A percentile compares a stretch with the other conserved stretches of the same genome.
These are phyloP conservation scores for Saturnispora dispora DNA, from an alignment of 805 yeast species.

Conservation along the genomic window DNA sequence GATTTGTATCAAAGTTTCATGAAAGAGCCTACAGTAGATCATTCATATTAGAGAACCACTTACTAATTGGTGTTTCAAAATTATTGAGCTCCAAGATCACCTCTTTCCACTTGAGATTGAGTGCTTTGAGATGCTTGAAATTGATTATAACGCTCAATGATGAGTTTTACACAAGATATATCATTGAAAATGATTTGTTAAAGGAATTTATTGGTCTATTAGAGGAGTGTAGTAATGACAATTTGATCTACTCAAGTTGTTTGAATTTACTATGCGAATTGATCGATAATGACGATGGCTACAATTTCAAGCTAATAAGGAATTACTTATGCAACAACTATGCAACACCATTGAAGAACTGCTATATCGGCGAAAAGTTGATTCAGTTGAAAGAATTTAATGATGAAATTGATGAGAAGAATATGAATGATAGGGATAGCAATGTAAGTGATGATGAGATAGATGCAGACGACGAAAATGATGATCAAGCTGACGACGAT, in stretches of 20 bases:
- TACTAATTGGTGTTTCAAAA: slow-evolving; percentile 46
- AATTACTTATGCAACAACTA: slow-evolving; percentile 18
- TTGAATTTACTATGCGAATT: slow-evolving; percentile 41
- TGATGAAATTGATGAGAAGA: slow-evolving; percentile 22
- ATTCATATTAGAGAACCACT: slow-evolving; percentile 51
- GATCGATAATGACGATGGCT: slow-evolving; percentile 14
- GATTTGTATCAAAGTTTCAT: slow-evolving; percentile 61
- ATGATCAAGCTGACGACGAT: slow-evolving; percentile 13
- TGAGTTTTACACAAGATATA: slow-evolving; percentile 44
- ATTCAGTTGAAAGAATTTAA: not conserved
- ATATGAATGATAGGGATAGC: slow-evolving; percentile 20
- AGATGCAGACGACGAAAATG: slow-evolving; percentile 27
- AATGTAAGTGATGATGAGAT: slow-evolving; percentile 19
- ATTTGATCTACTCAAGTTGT: slow-evolving; percentile 66
- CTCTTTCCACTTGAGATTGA: slow-evolving; percentile 44
- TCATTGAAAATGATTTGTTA: slow-evolving; percentile 50
- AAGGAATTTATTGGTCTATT: slow-evolving; percentile 39
- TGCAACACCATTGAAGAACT: slow-evolving; percentile 10
- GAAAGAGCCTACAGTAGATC: slow-evolving; percentile 47
- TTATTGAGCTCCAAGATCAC: slow-evolving; percentile 37
- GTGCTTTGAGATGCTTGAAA: slow-evolving; percentile 63
- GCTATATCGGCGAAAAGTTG: slow-evolving; percentile 17
- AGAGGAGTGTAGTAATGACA: slow-evolving; percentile 37
- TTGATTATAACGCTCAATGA: slow-evolving; percentile 55
- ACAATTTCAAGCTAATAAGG: slow-evolving; percentile 17